These are phyloP conservation scores for Asterochloris erici DNA, from an alignment of 139 green algal genomes.

Conservation along the genomic window DNA sequence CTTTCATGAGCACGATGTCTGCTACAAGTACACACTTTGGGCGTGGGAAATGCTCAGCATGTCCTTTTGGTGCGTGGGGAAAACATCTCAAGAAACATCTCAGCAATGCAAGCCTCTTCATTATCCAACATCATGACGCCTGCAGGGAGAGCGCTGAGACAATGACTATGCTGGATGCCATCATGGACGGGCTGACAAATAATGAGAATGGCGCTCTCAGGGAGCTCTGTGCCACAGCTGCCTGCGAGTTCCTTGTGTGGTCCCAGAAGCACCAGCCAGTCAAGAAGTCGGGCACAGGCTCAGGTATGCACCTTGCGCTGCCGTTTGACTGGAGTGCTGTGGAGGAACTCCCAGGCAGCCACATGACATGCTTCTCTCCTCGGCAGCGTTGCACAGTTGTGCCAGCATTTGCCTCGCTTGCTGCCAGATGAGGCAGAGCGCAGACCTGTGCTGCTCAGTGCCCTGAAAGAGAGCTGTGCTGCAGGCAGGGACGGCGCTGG, in stretches of 20 bases:
- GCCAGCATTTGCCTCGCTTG: too few relatives aligned
- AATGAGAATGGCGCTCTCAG: slow-evolving; percentile 3
- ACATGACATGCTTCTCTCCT: too few relatives aligned
- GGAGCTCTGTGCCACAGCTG: slow-evolving; percentile 14
- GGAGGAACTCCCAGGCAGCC: too few relatives aligned
- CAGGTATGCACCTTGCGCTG: too few relatives aligned
- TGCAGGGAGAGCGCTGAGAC: slow-evolving; percentile 30
- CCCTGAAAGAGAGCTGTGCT: background rate
- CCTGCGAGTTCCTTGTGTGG: slow-evolving; percentile 22
- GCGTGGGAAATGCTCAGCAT: background rate
- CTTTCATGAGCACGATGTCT: too few relatives aligned
- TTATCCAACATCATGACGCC: background rate
- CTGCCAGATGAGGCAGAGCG: too few relatives aligned
- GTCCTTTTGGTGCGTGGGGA: background rate
- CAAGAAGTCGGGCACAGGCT: background rate
- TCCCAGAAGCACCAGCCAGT: slow-evolving; percentile 11
- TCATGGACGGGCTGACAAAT: slow-evolving; percentile 18
- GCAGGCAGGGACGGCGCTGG: background rate
- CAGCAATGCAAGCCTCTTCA: background rate
- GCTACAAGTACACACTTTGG: too few relatives aligned
- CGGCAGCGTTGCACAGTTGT: too few relatives aligned
- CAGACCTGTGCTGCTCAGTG: too few relatives aligned
- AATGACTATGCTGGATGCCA: slow-evolving; percentile 22
- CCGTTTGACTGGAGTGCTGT: too few relatives aligned
- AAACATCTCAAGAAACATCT: too few relatives aligned